Percentiles rank a stretch among this genome's conserved stretches.
phyloP scores from a whole-genome alignment of 805 yeast species.

The Nakazawaea anatomiae region DNA sequence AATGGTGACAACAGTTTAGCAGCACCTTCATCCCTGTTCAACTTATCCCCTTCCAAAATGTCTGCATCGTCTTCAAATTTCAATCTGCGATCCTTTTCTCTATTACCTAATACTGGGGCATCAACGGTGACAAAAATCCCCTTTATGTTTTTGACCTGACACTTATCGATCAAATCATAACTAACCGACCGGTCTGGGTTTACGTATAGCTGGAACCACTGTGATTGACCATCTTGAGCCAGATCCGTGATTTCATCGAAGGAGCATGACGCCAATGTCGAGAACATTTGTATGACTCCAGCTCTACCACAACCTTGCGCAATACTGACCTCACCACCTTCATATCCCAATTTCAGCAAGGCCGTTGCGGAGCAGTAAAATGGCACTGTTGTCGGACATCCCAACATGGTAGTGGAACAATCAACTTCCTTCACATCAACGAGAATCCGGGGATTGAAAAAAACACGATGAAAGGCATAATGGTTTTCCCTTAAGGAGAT shows the following conservation, averaged over 20 bases:
- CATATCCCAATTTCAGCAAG: slow-evolving; percentile 83
- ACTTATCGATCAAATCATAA: slow-evolving; percentile 23
- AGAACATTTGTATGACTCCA: slow-evolving; percentile 39
- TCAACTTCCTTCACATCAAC: slow-evolving; percentile 78
- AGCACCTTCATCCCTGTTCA: slow-evolving; percentile 73
- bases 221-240: slow-evolving; percentile 29
- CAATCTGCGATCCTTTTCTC: slow-evolving; percentile 37
- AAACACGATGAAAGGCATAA: slow-evolving; percentile 79
- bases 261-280: slow-evolving; percentile 38
- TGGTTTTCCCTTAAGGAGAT: slow-evolving; percentile 87
- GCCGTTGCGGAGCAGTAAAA: slow-evolving; percentile 93
- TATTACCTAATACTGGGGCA: slow-evolving; percentile 36
- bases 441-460: slow-evolving; percentile 78
- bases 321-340: slow-evolving; percentile 84
- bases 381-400: slow-evolving; percentile 62
- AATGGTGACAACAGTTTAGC: slow-evolving; percentile 80
- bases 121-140: slow-evolving; percentile 36
- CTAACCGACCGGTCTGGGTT: slow-evolving; percentile 25
- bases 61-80: slow-evolving; percentile 43
- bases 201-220: slow-evolving; percentile 37
- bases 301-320: slow-evolving; percentile 76
- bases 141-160: slow-evolving; percentile 25
- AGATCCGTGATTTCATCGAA: slow-evolving; percentile 36
- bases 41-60: slow-evolving; percentile 61
- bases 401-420: slow-evolving; percentile 66